phyloP scores from a whole-genome alignment of 257 asterid species.

The Galeopsis tetrahit region DNA sequence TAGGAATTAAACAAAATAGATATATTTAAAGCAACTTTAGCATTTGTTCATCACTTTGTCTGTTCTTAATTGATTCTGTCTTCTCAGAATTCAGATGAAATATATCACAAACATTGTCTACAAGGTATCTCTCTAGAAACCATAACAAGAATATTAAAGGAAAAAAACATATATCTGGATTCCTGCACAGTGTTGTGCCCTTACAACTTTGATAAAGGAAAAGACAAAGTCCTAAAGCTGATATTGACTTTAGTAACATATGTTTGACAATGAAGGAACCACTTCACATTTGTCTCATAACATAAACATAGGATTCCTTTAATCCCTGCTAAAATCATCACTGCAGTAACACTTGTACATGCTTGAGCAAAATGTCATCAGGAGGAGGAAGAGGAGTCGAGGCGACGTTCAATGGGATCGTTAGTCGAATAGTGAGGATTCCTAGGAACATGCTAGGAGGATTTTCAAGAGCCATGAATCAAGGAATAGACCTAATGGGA shows the following conservation, averaged over 20 bases:
- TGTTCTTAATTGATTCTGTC: background rate
- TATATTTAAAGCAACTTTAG: no score
- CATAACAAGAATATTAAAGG: constrained; percentile 11
- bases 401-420: constrained; percentile 41
- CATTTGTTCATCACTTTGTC: background rate
- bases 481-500: constrained; percentile 57
- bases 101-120: constrained; percentile 21
- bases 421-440: constrained; percentile 63
- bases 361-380: constrained; percentile 43
- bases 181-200: constrained; percentile 31
- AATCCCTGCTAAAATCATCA: constrained; percentile 9
- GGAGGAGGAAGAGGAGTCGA: constrained; percentile 47
- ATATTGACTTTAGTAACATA: constrained; percentile 33
- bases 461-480: constrained; percentile 65
- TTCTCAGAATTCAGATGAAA: background rate
- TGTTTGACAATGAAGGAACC: constrained; percentile 40
- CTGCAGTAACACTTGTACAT: background rate
- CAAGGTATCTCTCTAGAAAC: constrained; percentile 28
- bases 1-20: no score
- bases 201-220: constrained; percentile 38
- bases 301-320: constrained; percentile 42
- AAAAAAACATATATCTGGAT: constrained; percentile 23
- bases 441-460: constrained; percentile 68
- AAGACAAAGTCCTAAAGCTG: constrained; percentile 35
- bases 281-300: constrained; percentile 36